Evolutionary conservation across 208 protist species (phyloP).

Genomic region (Acanthamoeba royreba): DNA sequence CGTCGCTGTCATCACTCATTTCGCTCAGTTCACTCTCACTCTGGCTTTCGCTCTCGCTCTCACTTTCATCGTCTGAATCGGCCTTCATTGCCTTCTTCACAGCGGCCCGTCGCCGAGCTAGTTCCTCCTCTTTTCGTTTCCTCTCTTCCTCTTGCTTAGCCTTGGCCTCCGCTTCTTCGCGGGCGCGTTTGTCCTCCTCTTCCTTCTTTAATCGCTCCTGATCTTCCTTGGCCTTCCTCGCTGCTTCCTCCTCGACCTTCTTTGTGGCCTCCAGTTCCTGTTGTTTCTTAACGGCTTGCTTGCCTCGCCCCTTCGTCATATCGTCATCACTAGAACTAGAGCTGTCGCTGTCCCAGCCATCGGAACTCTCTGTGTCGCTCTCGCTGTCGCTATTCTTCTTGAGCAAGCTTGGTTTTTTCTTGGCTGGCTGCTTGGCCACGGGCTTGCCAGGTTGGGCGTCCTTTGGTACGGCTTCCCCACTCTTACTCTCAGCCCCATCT

Average conservation of each 20-base stretch:
- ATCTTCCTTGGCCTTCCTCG: neutral
- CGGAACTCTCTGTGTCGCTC: neutral
- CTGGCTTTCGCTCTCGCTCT: no score
- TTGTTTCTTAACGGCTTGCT: no score
- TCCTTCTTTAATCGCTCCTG: neutral
- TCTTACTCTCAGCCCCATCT: no score
- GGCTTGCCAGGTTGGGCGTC: no score
- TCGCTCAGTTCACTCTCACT: no score
- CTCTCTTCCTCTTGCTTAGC: neutral
- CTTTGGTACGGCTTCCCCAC: neutral
- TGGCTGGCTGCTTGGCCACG: neutral
- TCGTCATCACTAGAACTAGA: neutral
- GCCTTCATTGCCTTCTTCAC: neutral
- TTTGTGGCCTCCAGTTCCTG: neutral
- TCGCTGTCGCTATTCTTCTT: conserved; percentile 15
- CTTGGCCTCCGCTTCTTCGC: neutral
- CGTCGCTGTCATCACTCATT: neutral
- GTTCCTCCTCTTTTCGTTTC: neutral
- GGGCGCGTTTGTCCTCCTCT: neutral
- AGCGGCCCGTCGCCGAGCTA: neutral
- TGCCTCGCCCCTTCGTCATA: neutral
- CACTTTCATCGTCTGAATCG: no score
- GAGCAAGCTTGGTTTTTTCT: neutral
- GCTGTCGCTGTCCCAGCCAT: neutral
- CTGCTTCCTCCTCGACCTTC: neutral